Evolutionary conservation across 345 rosid genomes (phyloP), one percentile per base, ranked within the genome.

Genomic region (Combretum micranthum): DNA sequence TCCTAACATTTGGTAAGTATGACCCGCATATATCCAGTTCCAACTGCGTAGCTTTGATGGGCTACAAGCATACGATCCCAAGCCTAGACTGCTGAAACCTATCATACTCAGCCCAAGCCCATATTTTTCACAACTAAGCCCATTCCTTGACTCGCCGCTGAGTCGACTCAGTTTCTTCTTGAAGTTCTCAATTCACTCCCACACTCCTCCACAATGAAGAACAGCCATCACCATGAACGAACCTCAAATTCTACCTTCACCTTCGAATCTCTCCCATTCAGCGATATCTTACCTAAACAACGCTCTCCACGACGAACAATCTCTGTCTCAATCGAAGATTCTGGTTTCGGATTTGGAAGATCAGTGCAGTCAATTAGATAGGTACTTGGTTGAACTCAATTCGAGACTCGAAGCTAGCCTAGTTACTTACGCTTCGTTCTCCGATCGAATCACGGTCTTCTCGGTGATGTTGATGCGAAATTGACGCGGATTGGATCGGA

Each of bases 311-410:
- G 72, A 64, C 56, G 47, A 63, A 57, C 57, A 56, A 48, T 83
- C 72, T 67, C 84, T 84, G 44, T 56, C 72, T 16, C 69, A 64
- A 20, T 84, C 87, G 42, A 57, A 75, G 47, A 59, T n/a, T 59
- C 63, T 85, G 16, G 86, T 76, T 11, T 66, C 79, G 19, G 94
- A 80, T 55, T 80, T 93, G 17, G 78, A 56, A 59, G 61, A 78
- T 18, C 77, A 82, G 72, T 86, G 86, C 62, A 60, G 64, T 64
- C 75, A 77, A 55, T 72, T 88, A 77, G 87, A 92, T 51, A 80
- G 67, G 26, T 62, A 68, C 73, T 57, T 86, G 10, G 20, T 64
- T 54, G 75, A 64, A 44, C 80, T 85, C 61, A 84, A 79, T 56
- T 73, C 78, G 47, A 71, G 74, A 63, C 85, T 93, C 52, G 78